Base-by-base conservation (phyloP, 208 protist genomes). In the Leishmania arabica region DNA sequence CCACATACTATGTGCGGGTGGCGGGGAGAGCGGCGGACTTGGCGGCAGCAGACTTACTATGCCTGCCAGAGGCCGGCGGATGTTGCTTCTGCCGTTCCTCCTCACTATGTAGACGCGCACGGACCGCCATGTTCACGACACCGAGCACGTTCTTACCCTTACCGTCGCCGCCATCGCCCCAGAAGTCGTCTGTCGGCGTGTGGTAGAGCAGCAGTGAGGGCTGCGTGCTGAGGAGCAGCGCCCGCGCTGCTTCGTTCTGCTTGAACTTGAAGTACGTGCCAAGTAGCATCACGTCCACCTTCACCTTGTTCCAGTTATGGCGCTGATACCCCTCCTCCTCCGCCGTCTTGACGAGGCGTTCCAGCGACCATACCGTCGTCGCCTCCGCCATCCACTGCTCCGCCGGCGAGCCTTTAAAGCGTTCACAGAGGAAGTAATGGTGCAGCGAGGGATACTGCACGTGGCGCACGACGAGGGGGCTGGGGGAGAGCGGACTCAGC, bases 241-340 rank as follows among this genome's bases (percentile, higher is more conserved):
- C 65, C 21, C 91, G 90, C 1, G 89, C 84, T 8, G 80, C 84
- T 7, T 94, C 87, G 83, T 97, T 97, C 78, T 97, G 92, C 82
- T 95, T 95, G 64, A 97, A 96, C 85, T 97, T 97, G 82, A 93
- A 90, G 87, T 97, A 97, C 60, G 91, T 91, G 71, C 92, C 92
- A n/a, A 96, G 84, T 45, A 96, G 88, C 92, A 96, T 96, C 40
- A 94, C 90, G 75, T 96, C 94, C 3, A 95, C 89, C 83, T 97
- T 97, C 69, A 92, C 86, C 13, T 89, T 86, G 78, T 94, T 91
- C 94, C 94, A 97, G 83, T 97, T 91, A 1, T 69, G 83, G 53
- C 91, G 90, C 85, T 97, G 94, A 24, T 86, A 76, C 64, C 85
- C 85, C 56, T 86, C 86, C 27, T 76, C 82, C 80, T 97, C 94